phyloP scores from a whole-genome alignment of 805 yeast genomes.

The Candida nitratophila region DNA sequence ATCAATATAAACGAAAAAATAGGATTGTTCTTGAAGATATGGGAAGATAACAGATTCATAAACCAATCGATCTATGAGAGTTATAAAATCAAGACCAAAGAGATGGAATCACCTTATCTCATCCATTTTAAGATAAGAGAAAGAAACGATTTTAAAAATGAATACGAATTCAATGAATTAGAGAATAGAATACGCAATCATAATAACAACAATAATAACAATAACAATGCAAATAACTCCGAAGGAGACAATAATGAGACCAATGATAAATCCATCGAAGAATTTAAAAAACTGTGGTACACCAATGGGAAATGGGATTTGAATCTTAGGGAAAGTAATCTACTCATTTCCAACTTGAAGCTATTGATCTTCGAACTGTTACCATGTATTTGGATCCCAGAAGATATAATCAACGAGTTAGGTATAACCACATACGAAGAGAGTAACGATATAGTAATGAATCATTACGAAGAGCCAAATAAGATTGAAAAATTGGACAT shows the following conservation, averaged over 20 bases:
- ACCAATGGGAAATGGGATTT: conserved; percentile 20
- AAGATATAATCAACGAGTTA: conserved; percentile 18
- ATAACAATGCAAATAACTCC: not conserved
- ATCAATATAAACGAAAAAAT: conserved; percentile 22
- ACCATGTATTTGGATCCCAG: conserved; percentile 27
- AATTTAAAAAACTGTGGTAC: conserved; percentile 12
- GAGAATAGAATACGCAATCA: conserved; percentile 3
- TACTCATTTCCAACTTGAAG: conserved; percentile 11
- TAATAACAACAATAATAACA: conserved; percentile 5
- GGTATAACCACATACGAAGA: conserved; percentile 18
- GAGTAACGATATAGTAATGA: conserved; percentile 9
- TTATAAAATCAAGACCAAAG: conserved; percentile 8
- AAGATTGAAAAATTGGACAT: not conserved
- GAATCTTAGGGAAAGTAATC: conserved; percentile 8
- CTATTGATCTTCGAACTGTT: conserved; percentile 21
- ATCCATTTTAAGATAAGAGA: conserved; percentile 27
- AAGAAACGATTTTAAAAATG: conserved; percentile 1
- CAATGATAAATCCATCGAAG: not conserved
- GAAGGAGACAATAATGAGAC: not conserved
- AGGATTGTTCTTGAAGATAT: conserved; percentile 25
- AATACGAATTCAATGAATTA: not conserved
- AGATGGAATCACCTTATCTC: conserved; percentile 14
- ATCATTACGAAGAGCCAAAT: conserved; percentile 1
- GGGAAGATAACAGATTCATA: conserved; percentile 25
- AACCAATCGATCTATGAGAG: conserved; percentile 11